Evolutionary conservation across 495 filamentous ascomycete genomes (phyloP).

Genomic region (Annulohypoxylon moriforme): DNA sequence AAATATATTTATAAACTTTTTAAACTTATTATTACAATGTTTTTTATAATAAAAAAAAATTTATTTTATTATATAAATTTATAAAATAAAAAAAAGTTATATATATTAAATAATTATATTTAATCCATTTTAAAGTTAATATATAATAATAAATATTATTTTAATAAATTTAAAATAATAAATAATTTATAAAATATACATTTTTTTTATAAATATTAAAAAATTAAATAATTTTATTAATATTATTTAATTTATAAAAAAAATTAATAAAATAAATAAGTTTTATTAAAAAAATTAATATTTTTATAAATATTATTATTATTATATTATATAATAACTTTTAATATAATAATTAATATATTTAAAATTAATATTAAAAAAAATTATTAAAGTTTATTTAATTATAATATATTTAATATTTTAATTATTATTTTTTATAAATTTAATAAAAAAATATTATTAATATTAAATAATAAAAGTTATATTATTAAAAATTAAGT

Average conservation of each 20-base stretch:
- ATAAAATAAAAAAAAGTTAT: neutral
- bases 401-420: no score
- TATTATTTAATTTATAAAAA: neutral
- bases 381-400: no score
- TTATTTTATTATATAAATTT: neutral
- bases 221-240: neutral
- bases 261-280: neutral
- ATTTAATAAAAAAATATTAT: no score
- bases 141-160: neutral
- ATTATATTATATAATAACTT: no score
- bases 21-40: neutral
- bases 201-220: neutral
- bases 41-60: neutral
- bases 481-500: no score
- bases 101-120: neutral
- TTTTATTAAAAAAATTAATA: no score
- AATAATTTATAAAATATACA: neutral
- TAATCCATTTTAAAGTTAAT: neutral
- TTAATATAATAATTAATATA: no score
- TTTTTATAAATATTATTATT: no score
- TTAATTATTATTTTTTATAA: no score
- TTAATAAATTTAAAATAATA: neutral
- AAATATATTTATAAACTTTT: neutral
- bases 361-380: no score
- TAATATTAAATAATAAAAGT: no score